Percentiles rank a stretch among this genome's conserved stretches.
These are phyloP conservation scores for Apiospora rasikravindrae DNA, from an alignment of 2,329 filamentous ascomycete genomes.

Conservation along the genomic window DNA sequence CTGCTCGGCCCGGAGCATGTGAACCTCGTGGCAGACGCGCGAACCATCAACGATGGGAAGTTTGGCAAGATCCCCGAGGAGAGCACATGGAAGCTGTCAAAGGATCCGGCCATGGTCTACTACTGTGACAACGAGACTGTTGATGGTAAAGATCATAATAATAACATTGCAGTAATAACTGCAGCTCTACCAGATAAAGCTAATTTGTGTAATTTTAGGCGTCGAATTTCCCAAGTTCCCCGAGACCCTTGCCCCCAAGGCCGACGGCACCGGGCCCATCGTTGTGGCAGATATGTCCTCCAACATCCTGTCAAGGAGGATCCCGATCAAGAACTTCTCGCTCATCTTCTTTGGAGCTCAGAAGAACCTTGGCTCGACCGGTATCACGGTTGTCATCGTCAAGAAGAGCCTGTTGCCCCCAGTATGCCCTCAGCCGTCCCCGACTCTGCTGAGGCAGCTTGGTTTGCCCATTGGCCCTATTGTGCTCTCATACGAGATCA, in stretches of 20 bases:
- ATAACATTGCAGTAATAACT: too few relatives aligned
- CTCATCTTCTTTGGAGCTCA: conserved; percentile 92
- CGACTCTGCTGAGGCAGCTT: conserved; percentile 73
- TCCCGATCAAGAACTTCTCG: conserved; percentile 80
- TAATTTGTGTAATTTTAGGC: too few relatives aligned
- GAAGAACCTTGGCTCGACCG: conserved; percentile 89
- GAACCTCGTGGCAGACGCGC: conserved; percentile 76
- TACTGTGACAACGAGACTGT: conserved; percentile 95
- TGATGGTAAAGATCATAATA: too few relatives aligned
- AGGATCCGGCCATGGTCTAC: conserved; percentile 77
- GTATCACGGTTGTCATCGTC: conserved; percentile 85
- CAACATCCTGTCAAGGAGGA: conserved; percentile 83
- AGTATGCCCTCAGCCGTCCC: conserved; percentile 65
- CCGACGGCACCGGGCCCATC: conserved; percentile 70
- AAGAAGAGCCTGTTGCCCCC: conserved; percentile 81
- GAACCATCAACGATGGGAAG: conserved; percentile 73
- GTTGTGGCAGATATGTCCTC: conserved; percentile 94
- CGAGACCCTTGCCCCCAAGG: conserved; percentile 59
- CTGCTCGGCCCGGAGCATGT: conserved; percentile 79
- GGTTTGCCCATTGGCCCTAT: conserved; percentile 79
- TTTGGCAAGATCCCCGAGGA: conserved; percentile 85
- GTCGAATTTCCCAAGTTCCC: conserved; percentile 85
- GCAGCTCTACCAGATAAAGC: too few relatives aligned
- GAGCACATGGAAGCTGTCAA: conserved; percentile 75
- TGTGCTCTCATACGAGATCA: conserved; percentile 81